Evolutionary conservation across 495 filamentous ascomycete genomes (phyloP).

Genomic region (Talaromyces proteolyticus): DNA sequence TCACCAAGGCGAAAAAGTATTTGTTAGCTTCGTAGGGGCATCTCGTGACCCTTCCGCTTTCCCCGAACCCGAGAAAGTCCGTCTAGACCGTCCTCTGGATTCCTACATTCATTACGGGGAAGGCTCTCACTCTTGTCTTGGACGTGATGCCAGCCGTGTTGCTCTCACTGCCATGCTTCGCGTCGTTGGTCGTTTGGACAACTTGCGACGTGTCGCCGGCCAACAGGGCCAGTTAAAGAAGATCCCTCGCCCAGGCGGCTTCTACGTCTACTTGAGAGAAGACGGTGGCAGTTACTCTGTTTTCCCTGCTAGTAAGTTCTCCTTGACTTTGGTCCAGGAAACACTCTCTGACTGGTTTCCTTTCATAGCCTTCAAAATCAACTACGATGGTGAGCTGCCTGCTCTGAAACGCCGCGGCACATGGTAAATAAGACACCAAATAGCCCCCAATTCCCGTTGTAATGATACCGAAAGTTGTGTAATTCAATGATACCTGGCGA

Average conservation of each 20-base stretch:
- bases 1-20: constrained; percentile 47
- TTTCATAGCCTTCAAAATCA: constrained; percentile 32
- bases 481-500: constrained; percentile 9
- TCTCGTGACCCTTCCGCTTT: constrained; percentile 57
- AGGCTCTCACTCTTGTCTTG: constrained; percentile 58
- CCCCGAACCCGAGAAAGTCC: constrained; percentile 62
- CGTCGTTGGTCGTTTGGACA: constrained; percentile 48
- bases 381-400: constrained; percentile 35
- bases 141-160: constrained; percentile 52
- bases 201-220: constrained; percentile 63
- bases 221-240: constrained; percentile 69
- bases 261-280: constrained; percentile 65
- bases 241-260: constrained; percentile 52
- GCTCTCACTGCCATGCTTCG: constrained; percentile 63
- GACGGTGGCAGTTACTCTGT: constrained; percentile 66
- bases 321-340: not conserved
- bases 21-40: constrained; percentile 45
- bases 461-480: not conserved
- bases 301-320: constrained; percentile 61
- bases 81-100: constrained; percentile 60
- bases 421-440: not conserved
- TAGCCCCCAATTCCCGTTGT: too few relatives aligned
- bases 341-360: constrained; percentile 9
- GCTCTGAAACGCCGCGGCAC: not conserved
- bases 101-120: constrained; percentile 63